Percentiles rank a stretch among this genome's conserved stretches.
Evolutionary conservation across 2,329 filamentous ascomycete genomes (phyloP).

Genomic region (Herpotrichia juniperi): DNA sequence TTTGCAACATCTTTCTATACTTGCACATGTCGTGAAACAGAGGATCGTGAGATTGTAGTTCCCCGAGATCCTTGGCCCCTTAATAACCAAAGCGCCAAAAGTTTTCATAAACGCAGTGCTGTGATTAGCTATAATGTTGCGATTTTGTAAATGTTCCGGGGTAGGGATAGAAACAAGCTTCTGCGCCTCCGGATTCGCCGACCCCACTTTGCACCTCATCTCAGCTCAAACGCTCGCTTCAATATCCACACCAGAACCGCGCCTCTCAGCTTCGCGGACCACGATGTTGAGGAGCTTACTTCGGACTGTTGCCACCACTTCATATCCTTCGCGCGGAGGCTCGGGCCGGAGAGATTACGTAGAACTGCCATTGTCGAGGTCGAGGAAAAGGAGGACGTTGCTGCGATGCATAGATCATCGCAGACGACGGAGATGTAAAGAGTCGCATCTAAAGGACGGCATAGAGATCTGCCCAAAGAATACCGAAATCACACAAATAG

Average conservation of each 20-base stretch:
- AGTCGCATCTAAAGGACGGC: conserved; percentile 3
- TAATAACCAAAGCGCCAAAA: conserved; percentile 2
- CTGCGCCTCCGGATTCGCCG: conserved; percentile 24
- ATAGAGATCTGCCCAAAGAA: neutral
- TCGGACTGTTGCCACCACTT: conserved; percentile 11
- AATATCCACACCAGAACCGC: conserved; percentile 10
- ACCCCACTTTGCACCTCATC: conserved; percentile 15
- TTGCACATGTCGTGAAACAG: neutral
- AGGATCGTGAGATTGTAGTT: neutral
- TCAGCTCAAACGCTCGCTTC: conserved; percentile 13
- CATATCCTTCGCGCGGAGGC: neutral
- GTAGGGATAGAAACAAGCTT: conserved; percentile 15
- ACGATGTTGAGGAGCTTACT: neutral
- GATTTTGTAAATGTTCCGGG: conserved; percentile 1
- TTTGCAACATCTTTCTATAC: neutral
- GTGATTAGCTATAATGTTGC: conserved; percentile 22
- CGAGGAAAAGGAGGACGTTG: neutral
- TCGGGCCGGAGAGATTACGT: neutral
- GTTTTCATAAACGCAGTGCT: conserved; percentile 12
- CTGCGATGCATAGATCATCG: neutral
- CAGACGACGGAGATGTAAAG: neutral
- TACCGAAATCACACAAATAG: neutral
- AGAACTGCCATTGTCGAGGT: neutral
- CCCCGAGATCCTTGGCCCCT: neutral
- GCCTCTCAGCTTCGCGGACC: conserved; percentile 10